phyloP scores from a whole-genome alignment of 768 basidiomycete genomes.

The Lanmaoa pseudosensibilis region DNA sequence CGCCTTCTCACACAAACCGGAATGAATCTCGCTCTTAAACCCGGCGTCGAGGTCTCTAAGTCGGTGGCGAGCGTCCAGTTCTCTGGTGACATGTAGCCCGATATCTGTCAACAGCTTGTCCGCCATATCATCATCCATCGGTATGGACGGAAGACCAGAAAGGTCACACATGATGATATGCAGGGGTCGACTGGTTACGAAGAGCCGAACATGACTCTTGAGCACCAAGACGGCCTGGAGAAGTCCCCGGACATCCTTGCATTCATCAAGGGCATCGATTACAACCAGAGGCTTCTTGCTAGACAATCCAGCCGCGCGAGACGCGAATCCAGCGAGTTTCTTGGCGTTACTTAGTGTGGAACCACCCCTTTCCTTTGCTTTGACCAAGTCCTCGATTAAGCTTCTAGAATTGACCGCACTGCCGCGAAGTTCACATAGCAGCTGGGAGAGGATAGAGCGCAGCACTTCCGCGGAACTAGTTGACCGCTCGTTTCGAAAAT shows the following conservation, averaged over 20 bases:
- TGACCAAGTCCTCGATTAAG: no score
- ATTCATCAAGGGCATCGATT: neutral
- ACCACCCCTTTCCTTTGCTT: no score
- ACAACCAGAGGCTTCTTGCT: neutral
- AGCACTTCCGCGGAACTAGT: neutral
- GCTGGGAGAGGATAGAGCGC: neutral
- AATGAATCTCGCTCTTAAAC: neutral
- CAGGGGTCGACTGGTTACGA: neutral
- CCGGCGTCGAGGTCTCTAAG: neutral
- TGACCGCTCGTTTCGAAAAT: neutral
- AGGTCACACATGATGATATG: neutral
- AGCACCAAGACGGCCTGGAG: neutral
- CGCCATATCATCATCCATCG: neutral
- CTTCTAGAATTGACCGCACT: neutral
- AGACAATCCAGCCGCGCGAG: no score
- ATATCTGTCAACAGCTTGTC: neutral
- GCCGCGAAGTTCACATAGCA: neutral
- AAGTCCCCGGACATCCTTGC: neutral
- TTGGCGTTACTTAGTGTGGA: no score
- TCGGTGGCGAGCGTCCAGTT: neutral
- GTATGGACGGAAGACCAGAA: neutral
- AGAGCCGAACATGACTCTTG: neutral
- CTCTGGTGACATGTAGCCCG: neutral
- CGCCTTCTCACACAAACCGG: neutral
- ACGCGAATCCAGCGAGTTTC: no score